Conservation (phyloP, 805 yeast genomes). For the Cyberlindnera mrakii region DNA sequence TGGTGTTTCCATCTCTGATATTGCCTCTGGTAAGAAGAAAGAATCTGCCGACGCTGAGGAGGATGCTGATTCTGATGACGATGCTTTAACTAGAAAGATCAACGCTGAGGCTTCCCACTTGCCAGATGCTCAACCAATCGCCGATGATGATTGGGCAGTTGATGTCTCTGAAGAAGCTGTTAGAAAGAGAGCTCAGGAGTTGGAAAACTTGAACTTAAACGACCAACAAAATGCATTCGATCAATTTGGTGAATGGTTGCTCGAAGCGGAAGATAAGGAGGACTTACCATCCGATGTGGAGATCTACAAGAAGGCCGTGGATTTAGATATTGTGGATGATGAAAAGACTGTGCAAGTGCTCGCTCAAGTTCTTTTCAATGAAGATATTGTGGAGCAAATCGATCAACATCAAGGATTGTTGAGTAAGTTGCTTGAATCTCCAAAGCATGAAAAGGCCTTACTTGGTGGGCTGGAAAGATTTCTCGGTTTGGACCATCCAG, state of each 20-base stretch:
- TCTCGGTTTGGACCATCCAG: conserved; percentile 75
- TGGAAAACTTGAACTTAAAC: conserved; percentile 55
- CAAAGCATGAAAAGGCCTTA: conserved; percentile 77
- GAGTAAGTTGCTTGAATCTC: conserved; percentile 62
- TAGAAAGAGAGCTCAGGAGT: conserved; percentile 81
- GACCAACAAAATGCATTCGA: conserved; percentile 45
- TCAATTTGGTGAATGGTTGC: conserved; percentile 86
- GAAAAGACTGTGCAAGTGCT: conserved; percentile 83
- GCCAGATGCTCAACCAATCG: conserved; percentile 54
- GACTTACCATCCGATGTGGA: conserved; percentile 80
- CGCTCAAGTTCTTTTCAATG: conserved; percentile 84
- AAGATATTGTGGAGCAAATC: conserved; percentile 66
- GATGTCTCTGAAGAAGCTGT: conserved; percentile 97
- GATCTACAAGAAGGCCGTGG: conserved; percentile 83
- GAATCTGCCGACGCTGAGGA: conserved; percentile 30
- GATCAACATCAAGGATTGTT: conserved; percentile 77
- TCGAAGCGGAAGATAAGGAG: conserved; percentile 46
- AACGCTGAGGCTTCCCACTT: conserved; percentile 77
- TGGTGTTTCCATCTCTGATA: conserved; percentile 74
- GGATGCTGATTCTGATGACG: conserved; percentile 58
- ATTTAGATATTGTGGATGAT: conserved; percentile 63
- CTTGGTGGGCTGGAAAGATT: conserved; percentile 95
- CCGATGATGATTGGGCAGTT: conserved; percentile 95
- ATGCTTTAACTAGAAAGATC: conserved; percentile 69
- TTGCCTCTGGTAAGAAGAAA: conserved; percentile 48